phyloP scores from a whole-genome alignment of 2,329 filamentous ascomycete genomes.

The Colletotrichum trifolii region DNA sequence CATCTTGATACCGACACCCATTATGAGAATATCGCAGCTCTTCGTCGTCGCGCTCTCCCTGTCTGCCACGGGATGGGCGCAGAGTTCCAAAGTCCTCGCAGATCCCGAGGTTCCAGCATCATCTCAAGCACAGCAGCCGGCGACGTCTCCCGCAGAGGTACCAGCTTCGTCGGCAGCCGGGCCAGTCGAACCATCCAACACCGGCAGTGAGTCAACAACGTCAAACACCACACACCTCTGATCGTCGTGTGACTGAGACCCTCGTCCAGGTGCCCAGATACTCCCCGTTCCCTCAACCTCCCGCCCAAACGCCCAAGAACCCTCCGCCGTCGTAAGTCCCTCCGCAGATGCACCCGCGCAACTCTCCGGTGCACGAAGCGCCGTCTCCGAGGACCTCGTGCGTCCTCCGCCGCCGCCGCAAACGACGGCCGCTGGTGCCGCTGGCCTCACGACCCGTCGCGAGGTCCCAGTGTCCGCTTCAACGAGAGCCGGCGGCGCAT shows the following conservation, averaged over 20 bases:
- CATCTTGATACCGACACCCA: not conserved
- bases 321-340: constrained; percentile 12
- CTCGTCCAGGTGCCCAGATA: not conserved
- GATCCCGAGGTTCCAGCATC: not conserved
- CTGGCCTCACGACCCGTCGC: too few relatives aligned
- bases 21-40: constrained; percentile 3
- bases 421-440: too few relatives aligned
- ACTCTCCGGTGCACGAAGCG: not conserved
- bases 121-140: not conserved
- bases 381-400: not conserved
- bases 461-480: not conserved
- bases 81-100: not conserved
- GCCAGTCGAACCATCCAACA: not conserved
- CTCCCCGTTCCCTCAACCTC: not conserved
- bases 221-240: not conserved
- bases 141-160: not conserved
- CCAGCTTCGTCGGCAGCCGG: not conserved
- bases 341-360: not conserved
- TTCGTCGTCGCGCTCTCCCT: constrained; percentile 1
- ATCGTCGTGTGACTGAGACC: not conserved
- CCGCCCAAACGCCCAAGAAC: not conserved
- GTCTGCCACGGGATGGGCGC: constrained; percentile 1
- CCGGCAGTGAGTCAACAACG: not conserved
- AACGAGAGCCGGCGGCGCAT: not conserved
- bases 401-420: not conserved